Conservation (phyloP, 148 eudicot species). For the Chenopodium formosanum region DNA sequence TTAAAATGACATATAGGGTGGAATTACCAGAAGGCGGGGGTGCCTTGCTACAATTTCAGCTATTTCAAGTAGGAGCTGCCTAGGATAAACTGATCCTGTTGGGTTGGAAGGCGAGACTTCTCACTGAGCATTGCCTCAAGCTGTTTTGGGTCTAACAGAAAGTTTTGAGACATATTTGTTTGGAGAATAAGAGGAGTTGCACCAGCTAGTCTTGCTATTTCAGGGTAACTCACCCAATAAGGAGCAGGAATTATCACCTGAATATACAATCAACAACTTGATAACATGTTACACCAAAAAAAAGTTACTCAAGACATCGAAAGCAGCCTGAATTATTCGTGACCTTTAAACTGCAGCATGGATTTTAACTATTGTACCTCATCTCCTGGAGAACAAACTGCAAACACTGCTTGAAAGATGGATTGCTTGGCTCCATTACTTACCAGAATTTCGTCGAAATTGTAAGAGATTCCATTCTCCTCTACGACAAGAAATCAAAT, state of each 20-base stretch:
- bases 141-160: constrained; percentile 65
- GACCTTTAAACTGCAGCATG: not conserved
- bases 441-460: constrained; percentile 70
- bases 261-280: not conserved
- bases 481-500: constrained; percentile 34
- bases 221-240: constrained; percentile 91
- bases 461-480: constrained; percentile 72
- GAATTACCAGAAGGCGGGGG: constrained; percentile 70
- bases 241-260: constrained; percentile 86
- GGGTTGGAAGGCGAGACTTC: constrained; percentile 89
- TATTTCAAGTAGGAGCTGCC: constrained; percentile 59
- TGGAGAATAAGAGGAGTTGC: constrained; percentile 80
- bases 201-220: constrained; percentile 85
- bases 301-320: no score
- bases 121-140: constrained; percentile 64
- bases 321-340: no score
- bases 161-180: constrained; percentile 57
- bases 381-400: constrained; percentile 90
- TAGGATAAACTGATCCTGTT: constrained; percentile 84
- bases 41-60: constrained; percentile 74
- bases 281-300: not conserved
- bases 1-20: not conserved
- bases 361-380: constrained; percentile 39
- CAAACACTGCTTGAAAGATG: constrained; percentile 67
- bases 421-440: constrained; percentile 88